Percentiles rank a stretch among this genome's conserved stretches.
Evolutionary conservation across 768 basidiomycete genomes (phyloP).

Genomic region (Tricholoma terreum): DNA sequence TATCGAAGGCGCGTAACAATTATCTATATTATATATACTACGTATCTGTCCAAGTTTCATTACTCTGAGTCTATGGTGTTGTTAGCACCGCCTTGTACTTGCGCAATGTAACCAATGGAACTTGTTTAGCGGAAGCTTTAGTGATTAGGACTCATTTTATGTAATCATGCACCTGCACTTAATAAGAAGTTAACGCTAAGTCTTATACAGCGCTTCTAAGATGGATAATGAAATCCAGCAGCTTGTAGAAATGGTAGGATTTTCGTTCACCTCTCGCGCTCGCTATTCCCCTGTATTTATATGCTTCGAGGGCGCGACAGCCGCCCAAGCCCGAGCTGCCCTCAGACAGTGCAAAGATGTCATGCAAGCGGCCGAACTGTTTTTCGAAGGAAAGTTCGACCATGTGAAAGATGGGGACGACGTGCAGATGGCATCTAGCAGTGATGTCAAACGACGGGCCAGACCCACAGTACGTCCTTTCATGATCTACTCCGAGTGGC

Average conservation of each 20-base stretch:
- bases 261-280: background rate
- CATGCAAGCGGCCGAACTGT: conserved; percentile 85
- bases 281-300: conserved; percentile 7
- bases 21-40: conserved; percentile 9
- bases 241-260: conserved; percentile 48
- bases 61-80: background rate
- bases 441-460: conserved; percentile 19
- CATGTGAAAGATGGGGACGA: conserved; percentile 62
- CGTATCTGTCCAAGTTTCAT: background rate
- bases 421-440: conserved; percentile 39
- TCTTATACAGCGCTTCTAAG: background rate
- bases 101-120: background rate
- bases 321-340: conserved; percentile 79
- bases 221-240: conserved; percentile 58
- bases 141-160: background rate
- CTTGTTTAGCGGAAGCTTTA: background rate
- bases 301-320: conserved; percentile 68
- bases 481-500: background rate
- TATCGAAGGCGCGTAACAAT: conserved; percentile 4
- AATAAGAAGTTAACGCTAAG: too few relatives aligned
- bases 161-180: background rate
- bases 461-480: conserved; percentile 25
- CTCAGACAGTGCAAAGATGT: conserved; percentile 82
- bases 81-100: background rate
- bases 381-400: conserved; percentile 84